A percentile compares a stretch with the other conserved stretches of the same genome.
Evolutionary conservation across 108 stramenopile species (phyloP).

Genomic region (Aurantiochytrium sp.): DNA sequence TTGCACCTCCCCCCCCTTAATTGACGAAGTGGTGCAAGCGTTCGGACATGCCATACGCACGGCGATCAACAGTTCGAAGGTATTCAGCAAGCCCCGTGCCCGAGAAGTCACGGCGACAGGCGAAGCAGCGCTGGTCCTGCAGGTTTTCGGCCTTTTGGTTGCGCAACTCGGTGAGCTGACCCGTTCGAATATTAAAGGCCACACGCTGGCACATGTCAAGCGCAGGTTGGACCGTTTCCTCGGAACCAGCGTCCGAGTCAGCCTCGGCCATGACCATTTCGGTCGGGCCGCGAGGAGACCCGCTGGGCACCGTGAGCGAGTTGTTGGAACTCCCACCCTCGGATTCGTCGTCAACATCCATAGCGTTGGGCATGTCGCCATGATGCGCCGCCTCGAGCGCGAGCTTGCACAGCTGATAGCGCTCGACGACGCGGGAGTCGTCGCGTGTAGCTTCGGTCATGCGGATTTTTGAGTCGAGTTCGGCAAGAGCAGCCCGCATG

Average conservation of each 20-base stretch:
- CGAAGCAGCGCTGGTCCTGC: conserved; percentile 9
- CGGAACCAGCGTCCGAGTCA: background rate
- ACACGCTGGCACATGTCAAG: conserved; percentile 4
- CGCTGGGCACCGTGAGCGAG: background rate
- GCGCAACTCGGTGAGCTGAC: background rate
- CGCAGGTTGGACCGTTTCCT: background rate
- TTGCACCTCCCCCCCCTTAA: background rate
- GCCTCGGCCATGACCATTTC: background rate
- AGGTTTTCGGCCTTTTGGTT: conserved; percentile 14
- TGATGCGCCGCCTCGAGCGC: background rate
- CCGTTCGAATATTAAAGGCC: background rate
- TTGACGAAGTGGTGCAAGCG: conserved; percentile 1
- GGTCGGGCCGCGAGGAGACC: background rate
- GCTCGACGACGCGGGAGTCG: background rate
- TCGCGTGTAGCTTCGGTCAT: background rate
- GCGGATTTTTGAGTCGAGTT: background rate
- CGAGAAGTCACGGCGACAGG: background rate
- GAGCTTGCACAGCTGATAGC: background rate
- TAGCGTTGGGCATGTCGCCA: background rate
- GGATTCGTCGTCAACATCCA: background rate
- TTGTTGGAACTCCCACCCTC: background rate
- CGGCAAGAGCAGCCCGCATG: background rate
- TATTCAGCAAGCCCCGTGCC: background rate
- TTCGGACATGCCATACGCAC: background rate
- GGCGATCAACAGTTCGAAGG: background rate